A percentile compares a stretch with the other conserved stretches of the same genome.
Evolutionary conservation across 345 rosid genomes (phyloP).

Genomic region (Leavenworthia alabamica): DNA sequence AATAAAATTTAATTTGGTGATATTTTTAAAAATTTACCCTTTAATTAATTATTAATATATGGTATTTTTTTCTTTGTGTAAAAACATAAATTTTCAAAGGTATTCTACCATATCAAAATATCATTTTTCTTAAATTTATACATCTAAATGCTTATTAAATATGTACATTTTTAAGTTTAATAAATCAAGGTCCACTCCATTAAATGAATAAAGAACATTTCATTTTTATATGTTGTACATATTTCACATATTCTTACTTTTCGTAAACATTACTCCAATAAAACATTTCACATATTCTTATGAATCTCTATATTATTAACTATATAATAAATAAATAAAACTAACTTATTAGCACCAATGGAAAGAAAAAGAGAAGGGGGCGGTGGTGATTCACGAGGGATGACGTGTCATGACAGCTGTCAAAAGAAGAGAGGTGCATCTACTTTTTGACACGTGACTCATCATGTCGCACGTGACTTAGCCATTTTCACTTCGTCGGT

Average conservation of each 20-base stretch:
- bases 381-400: constrained; percentile 42
- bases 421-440: constrained; percentile 44
- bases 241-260: not conserved
- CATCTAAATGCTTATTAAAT: no score
- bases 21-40: no score
- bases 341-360: constrained; percentile 8
- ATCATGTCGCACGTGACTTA: constrained; percentile 32
- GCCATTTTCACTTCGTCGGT: constrained; percentile 23
- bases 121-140: no score
- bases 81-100: not conserved
- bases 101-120: not conserved
- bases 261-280: no score
- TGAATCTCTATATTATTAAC: not conserved
- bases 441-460: constrained; percentile 51
- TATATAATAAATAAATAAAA: not conserved
- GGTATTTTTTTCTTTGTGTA: not conserved
- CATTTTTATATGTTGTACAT: not conserved
- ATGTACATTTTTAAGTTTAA: not conserved
- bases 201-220: not conserved
- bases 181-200: not conserved
- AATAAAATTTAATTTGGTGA: no score
- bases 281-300: not conserved
- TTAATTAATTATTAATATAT: no score
- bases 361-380: not conserved
- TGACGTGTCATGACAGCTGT: constrained; percentile 52